These are phyloP conservation scores for Sporothrix inflata DNA, from an alignment of 2,329 filamentous ascomycete species.

Conservation along the genomic window DNA sequence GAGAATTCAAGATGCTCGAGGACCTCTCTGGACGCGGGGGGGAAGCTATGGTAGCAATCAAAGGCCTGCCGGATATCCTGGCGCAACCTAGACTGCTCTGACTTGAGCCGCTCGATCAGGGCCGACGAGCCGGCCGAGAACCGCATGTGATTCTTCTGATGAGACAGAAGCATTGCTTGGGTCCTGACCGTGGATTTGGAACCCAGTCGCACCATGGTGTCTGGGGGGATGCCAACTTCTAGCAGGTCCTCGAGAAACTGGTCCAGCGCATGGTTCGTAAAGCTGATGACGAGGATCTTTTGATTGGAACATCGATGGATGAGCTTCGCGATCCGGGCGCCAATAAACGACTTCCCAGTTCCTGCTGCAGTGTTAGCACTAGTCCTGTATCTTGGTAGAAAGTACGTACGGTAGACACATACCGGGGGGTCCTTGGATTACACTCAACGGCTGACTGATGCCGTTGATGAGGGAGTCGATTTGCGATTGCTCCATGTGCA, in stretches of 20 bases:
- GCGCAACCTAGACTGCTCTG: conserved; percentile 36
- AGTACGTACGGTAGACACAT: conserved; percentile 44
- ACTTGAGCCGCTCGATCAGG: conserved; percentile 49
- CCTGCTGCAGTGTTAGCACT: too few species aligned
- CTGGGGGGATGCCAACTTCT: conserved; percentile 56
- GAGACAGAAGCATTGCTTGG: conserved; percentile 49
- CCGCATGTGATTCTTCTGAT: conserved; percentile 44
- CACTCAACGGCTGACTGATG: conserved; percentile 22
- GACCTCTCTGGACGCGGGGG: conserved; percentile 25
- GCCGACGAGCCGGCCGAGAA: conserved; percentile 43
- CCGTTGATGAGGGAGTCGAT: conserved; percentile 51
- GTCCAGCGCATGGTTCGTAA: conserved; percentile 69
- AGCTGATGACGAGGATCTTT: conserved; percentile 66
- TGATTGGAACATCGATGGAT: conserved; percentile 54
- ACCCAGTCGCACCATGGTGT: conserved; percentile 64
- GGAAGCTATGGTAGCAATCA: conserved; percentile 17
- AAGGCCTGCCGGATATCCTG: conserved; percentile 26
- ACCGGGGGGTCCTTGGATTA: conserved; percentile 46
- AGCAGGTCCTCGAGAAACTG: conserved; percentile 68
- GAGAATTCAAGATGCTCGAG: conserved; percentile 55
- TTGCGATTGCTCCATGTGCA: conserved; percentile 50
- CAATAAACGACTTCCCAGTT: conserved; percentile 72
- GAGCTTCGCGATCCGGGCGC: conserved; percentile 62
- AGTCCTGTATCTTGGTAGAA: too few species aligned
- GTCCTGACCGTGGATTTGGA: conserved; percentile 59